These are phyloP conservation scores for Neoarthrinium moseri DNA, from an alignment of 2,329 filamentous ascomycete genomes.

Conservation along the genomic window DNA sequence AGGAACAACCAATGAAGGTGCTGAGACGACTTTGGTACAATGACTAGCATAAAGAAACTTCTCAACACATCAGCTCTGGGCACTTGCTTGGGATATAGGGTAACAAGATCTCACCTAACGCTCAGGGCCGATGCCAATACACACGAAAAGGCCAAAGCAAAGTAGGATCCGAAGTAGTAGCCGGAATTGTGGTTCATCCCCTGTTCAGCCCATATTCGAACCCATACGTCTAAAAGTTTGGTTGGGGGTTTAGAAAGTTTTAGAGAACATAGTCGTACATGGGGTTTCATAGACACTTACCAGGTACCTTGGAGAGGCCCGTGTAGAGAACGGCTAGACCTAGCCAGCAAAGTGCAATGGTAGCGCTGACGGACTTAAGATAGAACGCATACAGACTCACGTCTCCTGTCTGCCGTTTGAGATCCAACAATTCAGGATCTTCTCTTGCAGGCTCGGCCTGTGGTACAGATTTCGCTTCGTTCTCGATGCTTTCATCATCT, in stretches of 20 bases:
- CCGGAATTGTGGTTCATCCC: not conserved
- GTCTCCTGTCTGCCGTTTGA: slow-evolving; percentile 3
- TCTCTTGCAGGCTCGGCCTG: too few species aligned
- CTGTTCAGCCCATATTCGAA: slow-evolving; percentile 2
- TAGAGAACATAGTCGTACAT: too few species aligned
- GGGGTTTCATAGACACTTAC: not conserved
- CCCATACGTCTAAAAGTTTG: not conserved
- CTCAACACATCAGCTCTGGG: too few species aligned
- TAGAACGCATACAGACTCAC: slow-evolving; percentile 4
- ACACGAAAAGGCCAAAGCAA: not conserved
- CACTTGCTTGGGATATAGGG: too few species aligned
- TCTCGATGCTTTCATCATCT: too few species aligned
- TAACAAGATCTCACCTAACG: slow-evolving; percentile 3
- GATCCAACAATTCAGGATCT: not conserved
- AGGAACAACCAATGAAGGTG: slow-evolving; percentile 2
- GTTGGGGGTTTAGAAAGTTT: not conserved
- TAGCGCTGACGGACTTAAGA: not conserved
- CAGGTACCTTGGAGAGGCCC: not conserved
- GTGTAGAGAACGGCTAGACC: not conserved
- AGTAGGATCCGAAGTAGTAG: not conserved
- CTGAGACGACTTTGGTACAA: not conserved
- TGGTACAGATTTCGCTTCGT: too few species aligned
- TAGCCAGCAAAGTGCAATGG: not conserved
- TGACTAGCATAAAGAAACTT: not conserved
- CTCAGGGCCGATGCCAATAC: not conserved